phyloP scores from a whole-genome alignment of 2,329 filamentous ascomycete genomes.

The Aspergillus vadensis region DNA sequence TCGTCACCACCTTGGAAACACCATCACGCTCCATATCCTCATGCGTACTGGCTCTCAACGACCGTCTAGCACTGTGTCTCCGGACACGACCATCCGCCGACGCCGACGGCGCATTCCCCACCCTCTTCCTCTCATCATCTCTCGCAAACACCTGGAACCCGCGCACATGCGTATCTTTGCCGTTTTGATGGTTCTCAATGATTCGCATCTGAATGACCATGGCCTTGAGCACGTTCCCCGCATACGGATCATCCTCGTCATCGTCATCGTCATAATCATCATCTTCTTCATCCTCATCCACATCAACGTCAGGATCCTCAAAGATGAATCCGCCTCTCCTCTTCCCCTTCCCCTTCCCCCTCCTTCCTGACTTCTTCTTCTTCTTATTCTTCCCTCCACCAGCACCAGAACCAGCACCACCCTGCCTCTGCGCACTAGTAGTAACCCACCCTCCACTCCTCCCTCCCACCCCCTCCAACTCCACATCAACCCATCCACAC shows the following conservation, averaged over 20 bases:
- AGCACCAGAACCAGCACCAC: constrained; percentile 4
- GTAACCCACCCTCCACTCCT: constrained; percentile 35
- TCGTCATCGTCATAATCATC: constrained; percentile 31
- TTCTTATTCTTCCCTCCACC: background rate
- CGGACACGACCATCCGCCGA: constrained; percentile 35
- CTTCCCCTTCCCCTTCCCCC: constrained; percentile 17
- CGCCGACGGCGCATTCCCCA: constrained; percentile 35
- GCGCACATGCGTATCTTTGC: constrained; percentile 96
- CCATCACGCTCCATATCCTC: constrained; percentile 25
- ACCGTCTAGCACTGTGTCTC: constrained; percentile 34
- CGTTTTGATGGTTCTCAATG: constrained; percentile 97
- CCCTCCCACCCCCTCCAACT: constrained; percentile 64
- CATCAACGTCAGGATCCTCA: background rate
- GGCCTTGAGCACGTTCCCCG: constrained; percentile 75
- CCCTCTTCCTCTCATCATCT: constrained; percentile 42
- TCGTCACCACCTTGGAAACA: constrained; percentile 32
- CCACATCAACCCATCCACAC: constrained; percentile 87
- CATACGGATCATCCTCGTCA: constrained; percentile 44
- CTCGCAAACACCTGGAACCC: constrained; percentile 81
- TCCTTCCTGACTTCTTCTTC: background rate
- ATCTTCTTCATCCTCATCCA: constrained; percentile 14
- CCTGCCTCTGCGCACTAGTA: constrained; percentile 20
- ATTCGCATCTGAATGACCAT: constrained; percentile 90
- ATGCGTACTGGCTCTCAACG: constrained; percentile 28
- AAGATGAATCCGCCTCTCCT: constrained; percentile 20